These are phyloP conservation scores for Boletus semigastroideus DNA, from an alignment of 1,284 basidiomycete species.

Conservation along the genomic window DNA sequence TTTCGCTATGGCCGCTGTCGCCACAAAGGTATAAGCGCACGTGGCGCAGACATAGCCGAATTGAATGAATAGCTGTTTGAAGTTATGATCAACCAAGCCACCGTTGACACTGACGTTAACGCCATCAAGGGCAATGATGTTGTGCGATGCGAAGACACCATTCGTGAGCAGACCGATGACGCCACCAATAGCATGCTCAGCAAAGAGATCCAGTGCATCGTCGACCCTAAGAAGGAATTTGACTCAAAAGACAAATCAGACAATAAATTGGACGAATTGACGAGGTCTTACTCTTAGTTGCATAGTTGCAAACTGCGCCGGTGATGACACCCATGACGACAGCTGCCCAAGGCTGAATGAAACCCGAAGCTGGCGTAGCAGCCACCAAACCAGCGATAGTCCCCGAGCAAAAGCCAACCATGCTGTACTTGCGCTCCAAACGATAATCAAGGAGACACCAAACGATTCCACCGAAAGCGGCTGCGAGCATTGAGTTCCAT, in stretches of 20 bases:
- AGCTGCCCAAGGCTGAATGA: slow-evolving; percentile 65
- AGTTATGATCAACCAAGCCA: slow-evolving; percentile 74
- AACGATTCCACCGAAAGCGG: slow-evolving; percentile 76
- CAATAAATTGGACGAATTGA: not conserved
- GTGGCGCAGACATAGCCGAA: slow-evolving; percentile 79
- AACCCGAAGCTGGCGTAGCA: slow-evolving; percentile 82
- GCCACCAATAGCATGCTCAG: slow-evolving; percentile 91
- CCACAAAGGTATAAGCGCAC: slow-evolving; percentile 63
- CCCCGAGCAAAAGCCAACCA: slow-evolving; percentile 89
- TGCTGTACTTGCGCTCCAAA: slow-evolving; percentile 76
- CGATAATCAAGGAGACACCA: slow-evolving; percentile 90
- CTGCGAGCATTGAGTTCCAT: slow-evolving; percentile 86
- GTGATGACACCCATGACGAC: slow-evolving; percentile 78
- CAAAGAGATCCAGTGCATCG: slow-evolving; percentile 84
- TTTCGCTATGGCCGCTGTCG: slow-evolving; percentile 69
- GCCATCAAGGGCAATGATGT: slow-evolving; percentile 70
- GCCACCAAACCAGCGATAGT: slow-evolving; percentile 89
- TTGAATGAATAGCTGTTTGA: slow-evolving; percentile 79
- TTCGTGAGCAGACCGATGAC: slow-evolving; percentile 82
- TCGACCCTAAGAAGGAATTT: slow-evolving; percentile 71
- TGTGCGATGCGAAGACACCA: slow-evolving; percentile 72
- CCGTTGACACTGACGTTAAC: slow-evolving; percentile 67
- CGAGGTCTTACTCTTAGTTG: slow-evolving; percentile 70
- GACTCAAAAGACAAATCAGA: slow-evolving; percentile 41
- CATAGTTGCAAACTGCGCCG: slow-evolving; percentile 81